Evolutionary conservation across 306 rosid genomes (phyloP), one percentile per base, ranked within the genome.

Genomic region (Prunus kanzakura): DNA sequence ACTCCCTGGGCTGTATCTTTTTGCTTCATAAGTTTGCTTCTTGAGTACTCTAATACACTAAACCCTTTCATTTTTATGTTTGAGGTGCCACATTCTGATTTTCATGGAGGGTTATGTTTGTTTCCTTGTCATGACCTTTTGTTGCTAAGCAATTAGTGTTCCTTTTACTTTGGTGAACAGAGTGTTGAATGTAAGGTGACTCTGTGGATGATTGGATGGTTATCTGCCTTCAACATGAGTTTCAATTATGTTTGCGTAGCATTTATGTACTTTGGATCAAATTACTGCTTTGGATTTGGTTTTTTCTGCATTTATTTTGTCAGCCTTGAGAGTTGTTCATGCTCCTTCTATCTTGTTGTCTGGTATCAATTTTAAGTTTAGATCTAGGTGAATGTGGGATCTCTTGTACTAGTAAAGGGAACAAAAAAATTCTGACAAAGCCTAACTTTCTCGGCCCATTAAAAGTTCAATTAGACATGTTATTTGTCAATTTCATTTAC

Each of bases 31-130:
- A 16, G n/a, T 19, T 52, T 52, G 11, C 67, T 29, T 3, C 67
- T 63, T 30, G 20, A 29, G 67, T 16, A 2, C 20, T 11, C 38
- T 51, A 6, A 22, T 61, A n/a, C 43, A 38, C 43, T 38, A 7
- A 23, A 27, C 18, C 41, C 52, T 47, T 15, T 51, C 41, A 13
- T 50, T 51, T 58, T 50, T n/a, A 13, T 32, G 71, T 16, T 49
- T 65, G 64, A 35, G 58, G 67, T 12, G 69, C 69, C 20, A 27
- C 64, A 62, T 32, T 50, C 72, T 61, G 56, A 52, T 71, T 25
- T 57, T 5, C 11, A 65, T 10, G 57, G 68, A 43, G 20, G 70
- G 11, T 20, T 30, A 0, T 19, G 32, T 65, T 51, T 16, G 46
- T 57, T 46, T 38, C 35, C 20, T 67, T 62, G 9, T 49, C 49